Percentiles rank a stretch among this genome's conserved stretches.
These are phyloP conservation scores for Penicillium salamii DNA, from an alignment of 495 filamentous ascomycete species.

Conservation along the genomic window DNA sequence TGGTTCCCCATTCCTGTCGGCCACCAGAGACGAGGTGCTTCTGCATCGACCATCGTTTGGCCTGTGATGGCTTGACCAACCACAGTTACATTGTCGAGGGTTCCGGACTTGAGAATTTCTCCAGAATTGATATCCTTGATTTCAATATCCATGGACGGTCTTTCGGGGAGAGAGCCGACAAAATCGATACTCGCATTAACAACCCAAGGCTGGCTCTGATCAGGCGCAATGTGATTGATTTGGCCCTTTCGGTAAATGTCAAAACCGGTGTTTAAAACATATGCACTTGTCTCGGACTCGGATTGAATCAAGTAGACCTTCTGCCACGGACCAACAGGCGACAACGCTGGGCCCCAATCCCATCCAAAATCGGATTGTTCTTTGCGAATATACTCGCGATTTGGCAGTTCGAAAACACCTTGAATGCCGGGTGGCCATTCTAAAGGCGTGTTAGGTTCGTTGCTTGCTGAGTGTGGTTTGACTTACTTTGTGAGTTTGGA, in stretches of 20 bases:
- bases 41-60: constrained; percentile 37
- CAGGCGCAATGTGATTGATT: constrained; percentile 56
- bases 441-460: constrained; percentile 5
- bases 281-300: constrained; percentile 33
- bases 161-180: constrained; percentile 49
- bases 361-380: constrained; percentile 70
- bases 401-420: constrained; percentile 42
- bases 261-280: constrained; percentile 57
- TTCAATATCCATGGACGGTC: constrained; percentile 49
- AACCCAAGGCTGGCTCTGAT: constrained; percentile 62
- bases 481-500: constrained; percentile 49
- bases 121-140: constrained; percentile 48
- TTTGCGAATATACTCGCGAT: constrained; percentile 64
- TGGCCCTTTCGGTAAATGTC: constrained; percentile 62
- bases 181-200: constrained; percentile 68
- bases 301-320: constrained; percentile 60
- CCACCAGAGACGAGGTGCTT: constrained; percentile 62
- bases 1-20: constrained; percentile 58
- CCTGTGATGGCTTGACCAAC: constrained; percentile 52
- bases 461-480: background rate
- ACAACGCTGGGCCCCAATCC: constrained; percentile 69
- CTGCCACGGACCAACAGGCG: constrained; percentile 65
- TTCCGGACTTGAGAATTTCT: constrained; percentile 43
- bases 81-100: constrained; percentile 42
- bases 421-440: constrained; percentile 50